Evolutionary conservation across 2,329 filamentous ascomycete genomes (phyloP), one percentile per base, ranked within the genome.

Genomic region (Aureobasidium sp.): DNA sequence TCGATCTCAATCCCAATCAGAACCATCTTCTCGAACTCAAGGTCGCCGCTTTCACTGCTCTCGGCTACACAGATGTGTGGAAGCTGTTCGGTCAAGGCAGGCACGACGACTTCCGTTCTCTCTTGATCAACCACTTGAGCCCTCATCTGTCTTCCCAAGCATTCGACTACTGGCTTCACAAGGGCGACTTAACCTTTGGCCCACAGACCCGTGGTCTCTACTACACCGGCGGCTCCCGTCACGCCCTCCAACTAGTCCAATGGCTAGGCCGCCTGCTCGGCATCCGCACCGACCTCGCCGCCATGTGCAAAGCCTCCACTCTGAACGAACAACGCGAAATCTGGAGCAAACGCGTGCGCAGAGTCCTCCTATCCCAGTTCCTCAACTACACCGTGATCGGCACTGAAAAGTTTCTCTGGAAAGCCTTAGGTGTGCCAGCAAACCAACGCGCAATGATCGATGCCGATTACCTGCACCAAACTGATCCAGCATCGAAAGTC

Each of bases 21-120:
- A 97, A 97, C 74, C 93, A 97, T 69, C 84, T 97, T 7, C 84
- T 97, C 2, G 93, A 97, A 74, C 86, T 97, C 66, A 97, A 97
- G 77, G 86, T 96, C 5, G 93, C 93, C 5, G 85, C 89, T 1
- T 96, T 91, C 74, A 85, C 85, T 5, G 86, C 90, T 0, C 82
- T 97, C 0, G 81, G 86, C 1, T 92, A 97, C 71, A 81, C 85
- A n/a, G 91, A 97, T 71, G 86, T 96, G 68, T 97, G 92, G 92
- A 91, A 87, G 73, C 84, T 97, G 36, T 97, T 97, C 67, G 93
- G 92, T 30, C 87, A 93, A 64, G 93, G 93, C 67, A 90, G 89
- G 71, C 91, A 97, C 69, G 74, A 85, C 1, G 78, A 86, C 14
- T 97, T 97, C 79, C 87, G 90, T 48, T 78, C 85, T 3, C 75